Base-by-base conservation (phyloP, 768 basidiomycete genomes). In the Leucocoprinus birnbaumii region DNA sequence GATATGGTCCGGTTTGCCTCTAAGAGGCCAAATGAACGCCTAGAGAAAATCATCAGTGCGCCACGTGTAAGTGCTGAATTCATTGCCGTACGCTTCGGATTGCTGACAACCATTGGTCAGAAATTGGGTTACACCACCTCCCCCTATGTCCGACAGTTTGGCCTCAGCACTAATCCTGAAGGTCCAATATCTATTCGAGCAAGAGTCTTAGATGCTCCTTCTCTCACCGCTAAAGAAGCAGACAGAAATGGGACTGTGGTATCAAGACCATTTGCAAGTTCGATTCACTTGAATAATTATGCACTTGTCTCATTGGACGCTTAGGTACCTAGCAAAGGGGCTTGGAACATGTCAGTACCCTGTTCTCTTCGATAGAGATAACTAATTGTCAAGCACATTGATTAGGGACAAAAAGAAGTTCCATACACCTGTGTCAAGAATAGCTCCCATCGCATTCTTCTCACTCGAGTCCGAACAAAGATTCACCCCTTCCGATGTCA, bases 291-390 rank as follows among this genome's bases (percentile, higher is more conserved):
- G 35, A 13, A 14, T n/a, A n/a, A n/a, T n/a, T n/a, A n/a, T 3
- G 19, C 38, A 35, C 3, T 52, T 53, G 43, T 62, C 22, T 57
- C 16, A 54, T 61, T 47, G 59, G 24, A 4, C 42, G 53, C 31
- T 19, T 56, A 87, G 85, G 66, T 59, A 41, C 89, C 87, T 0
- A 67, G 72, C 2, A 79, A 87, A 48, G 90, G 91, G 0, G 68
- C 82, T 0, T 92, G 91, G 90, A 91, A 91, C 53, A 88, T 91
- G 89, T 84, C 55, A 21, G 79, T 71, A 9, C 54, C n/a, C 16
- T 59, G 45, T 56, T 27, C 49, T 19, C 5, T 5, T 5, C 11
- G 11, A 53, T 18, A 7, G 5, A 38, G 35, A 73, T 73, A 48
- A 73, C 72, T 4, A 68, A 73, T 52, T 76, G 49, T 41, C 22